Percentiles rank a stretch among this genome's conserved stretches.
These are phyloP conservation scores for Sutorius eximius DNA, from an alignment of 1,284 basidiomycete species.

Conservation along the genomic window DNA sequence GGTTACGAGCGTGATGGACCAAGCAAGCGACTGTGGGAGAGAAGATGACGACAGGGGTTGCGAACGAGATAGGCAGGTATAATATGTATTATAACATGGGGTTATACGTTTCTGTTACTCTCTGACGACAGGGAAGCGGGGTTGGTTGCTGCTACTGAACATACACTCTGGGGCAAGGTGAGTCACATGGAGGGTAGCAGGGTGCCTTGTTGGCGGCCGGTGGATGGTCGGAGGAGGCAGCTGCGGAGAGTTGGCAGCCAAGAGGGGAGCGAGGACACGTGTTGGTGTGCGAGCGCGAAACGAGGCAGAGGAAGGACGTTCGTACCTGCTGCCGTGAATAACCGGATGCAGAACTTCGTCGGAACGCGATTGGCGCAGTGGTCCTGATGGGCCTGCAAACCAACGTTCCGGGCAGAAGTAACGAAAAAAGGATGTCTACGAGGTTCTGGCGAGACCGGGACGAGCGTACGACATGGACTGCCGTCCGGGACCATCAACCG, in stretches of 20 bases:
- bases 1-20: slow-evolving; percentile 8
- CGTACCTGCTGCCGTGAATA: slow-evolving; percentile 11
- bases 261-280: slow-evolving; percentile 1
- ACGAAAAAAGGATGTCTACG: slow-evolving; percentile 14
- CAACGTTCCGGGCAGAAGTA: slow-evolving; percentile 11
- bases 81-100: background rate
- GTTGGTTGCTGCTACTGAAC: background rate
- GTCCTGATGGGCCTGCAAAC: background rate
- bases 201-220: background rate
- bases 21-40: slow-evolving; percentile 2
- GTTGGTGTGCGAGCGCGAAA: slow-evolving; percentile 6
- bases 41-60: slow-evolving; percentile 3
- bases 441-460: slow-evolving; percentile 16
- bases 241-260: background rate
- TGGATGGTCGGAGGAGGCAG: background rate
- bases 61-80: background rate
- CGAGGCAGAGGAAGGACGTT: slow-evolving; percentile 7
- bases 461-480: slow-evolving; percentile 11
- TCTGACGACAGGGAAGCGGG: background rate
- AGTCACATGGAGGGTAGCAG: background rate
- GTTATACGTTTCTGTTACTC: background rate
- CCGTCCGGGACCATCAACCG: slow-evolving; percentile 14
- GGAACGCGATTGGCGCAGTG: slow-evolving; percentile 18
- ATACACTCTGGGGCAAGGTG: background rate
- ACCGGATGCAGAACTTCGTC: slow-evolving; percentile 16